Base-by-base conservation (phyloP, 495 filamentous ascomycete species). In the Daldinia concentrica region DNA sequence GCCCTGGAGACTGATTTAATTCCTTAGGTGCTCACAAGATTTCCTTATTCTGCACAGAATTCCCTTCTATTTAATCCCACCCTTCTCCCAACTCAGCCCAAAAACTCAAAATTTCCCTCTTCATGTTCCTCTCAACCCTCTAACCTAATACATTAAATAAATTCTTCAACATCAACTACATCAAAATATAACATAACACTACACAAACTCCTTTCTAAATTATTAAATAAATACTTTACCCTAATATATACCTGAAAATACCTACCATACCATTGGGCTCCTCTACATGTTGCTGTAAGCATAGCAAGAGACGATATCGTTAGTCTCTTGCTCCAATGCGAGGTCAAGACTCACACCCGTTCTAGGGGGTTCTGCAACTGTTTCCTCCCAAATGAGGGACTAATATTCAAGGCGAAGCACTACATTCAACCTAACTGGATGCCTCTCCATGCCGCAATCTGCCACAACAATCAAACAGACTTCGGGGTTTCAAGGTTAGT, bases 231-330 rank as follows among this genome's bases (percentile, higher is more conserved):
- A 43, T 43, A 43, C n/a, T 43, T n/a, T 43, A 17, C n/a, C 6
- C 15, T 43, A 17, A 43, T 43, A 34, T 9, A 12, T 9, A 11
- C 32, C 32, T 34, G n/a, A n/a, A 34, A 1, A 9, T 34, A 34
- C 9, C 32, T 34, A 34, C 32, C 32, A 34, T 34, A 34, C 55
- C 75, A 64, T 27, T 72, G 69, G 69, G 75, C 78, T 32, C 68
- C 80, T 14, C 61, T 83, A n/a, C 81, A 83, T 29, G 70, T 81
- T 7, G 79, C 80, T n/a, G 79, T 76, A n/a, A 59, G 71, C 11
- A 62, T 58, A 24, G 79, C 79, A 14, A 76, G 82, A 34, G 51
- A 74, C 37, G 62, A 79, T 7, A 68, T 79, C 9, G 54, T 81
- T 19, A 43, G 68, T 6, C 51, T 76, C n/a, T 71, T 83, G 22